Evolutionary conservation across 176 grass and related monocot species (phyloP).

Genomic region (Panicum miliaceum): DNA sequence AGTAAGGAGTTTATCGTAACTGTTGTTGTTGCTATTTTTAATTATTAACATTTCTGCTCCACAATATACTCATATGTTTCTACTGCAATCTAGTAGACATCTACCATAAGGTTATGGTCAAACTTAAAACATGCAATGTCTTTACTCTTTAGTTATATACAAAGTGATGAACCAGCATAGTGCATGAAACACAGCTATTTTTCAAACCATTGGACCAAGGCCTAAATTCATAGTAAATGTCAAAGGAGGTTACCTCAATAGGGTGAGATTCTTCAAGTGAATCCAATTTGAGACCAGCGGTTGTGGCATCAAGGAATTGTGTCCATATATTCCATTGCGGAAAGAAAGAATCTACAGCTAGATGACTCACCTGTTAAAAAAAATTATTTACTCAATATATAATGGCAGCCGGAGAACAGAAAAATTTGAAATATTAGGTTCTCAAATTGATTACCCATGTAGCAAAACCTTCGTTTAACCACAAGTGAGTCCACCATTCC

Average conservation of each 20-base stretch:
- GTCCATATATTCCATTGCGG: conserved; percentile 96
- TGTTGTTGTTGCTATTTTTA: conserved; percentile 5
- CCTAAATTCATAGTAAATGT: neutral
- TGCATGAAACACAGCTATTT: neutral
- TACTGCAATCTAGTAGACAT: conserved; percentile 15
- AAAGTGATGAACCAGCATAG: neutral
- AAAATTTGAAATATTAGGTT: neutral
- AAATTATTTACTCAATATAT: conserved; percentile 23
- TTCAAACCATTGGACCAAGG: neutral
- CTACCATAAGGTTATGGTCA: neutral
- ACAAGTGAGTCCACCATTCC: conserved; percentile 99
- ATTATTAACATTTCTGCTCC: conserved; percentile 5
- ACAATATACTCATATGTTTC: conserved; percentile 7
- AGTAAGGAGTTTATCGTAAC: neutral
- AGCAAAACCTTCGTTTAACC: conserved; percentile 98
- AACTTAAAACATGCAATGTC: neutral
- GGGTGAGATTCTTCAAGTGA: conserved; percentile 90
- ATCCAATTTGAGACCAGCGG: conserved; percentile 77
- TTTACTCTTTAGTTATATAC: neutral
- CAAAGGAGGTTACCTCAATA: conserved; percentile 75
- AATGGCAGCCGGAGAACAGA: neutral
- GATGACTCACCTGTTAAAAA: conserved; percentile 78
- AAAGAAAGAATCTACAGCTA: conserved; percentile 78
- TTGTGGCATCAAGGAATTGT: conserved; percentile 85
- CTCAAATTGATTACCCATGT: conserved; percentile 75